Base-by-base conservation (phyloP, 1,284 basidiomycete species). In the Cystobasidium slooffiae region DNA sequence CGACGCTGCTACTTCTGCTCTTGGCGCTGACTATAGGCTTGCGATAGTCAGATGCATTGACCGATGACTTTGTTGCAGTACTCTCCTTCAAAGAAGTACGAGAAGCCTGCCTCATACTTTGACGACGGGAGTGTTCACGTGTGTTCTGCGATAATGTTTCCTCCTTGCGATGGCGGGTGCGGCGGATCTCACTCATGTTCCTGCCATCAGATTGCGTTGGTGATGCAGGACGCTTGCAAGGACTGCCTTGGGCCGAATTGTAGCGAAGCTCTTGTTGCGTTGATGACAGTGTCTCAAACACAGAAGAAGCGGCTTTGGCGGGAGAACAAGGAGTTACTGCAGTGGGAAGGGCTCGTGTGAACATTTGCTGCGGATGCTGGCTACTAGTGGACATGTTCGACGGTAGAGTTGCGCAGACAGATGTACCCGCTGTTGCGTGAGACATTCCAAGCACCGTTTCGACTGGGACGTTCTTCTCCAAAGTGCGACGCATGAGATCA, bases 401-500 rank as follows among this genome's bases (percentile, higher is more conserved):
- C 31, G 31, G 31, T 31, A 31, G 31, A 31, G 31, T 31, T 31
- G 31, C 31, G 31, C 31, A 31, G 31, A 6, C 47, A 51, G 47
- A 51, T 51, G 14, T 1, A 16, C 20, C 47, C 20, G 47, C 20
- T 16, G 3, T 20, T 51, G 47, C 3, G 47, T 51, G 47, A 51
- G 61, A 46, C 20, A 37, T 37, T 46, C 44, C 7, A 24, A 9
- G n/a, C 43, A 63, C 12, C 44, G 16, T 14, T 12, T 12, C n/a
- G 22, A 55, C 53, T 6, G 43, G 20, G 47, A 20, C 14, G 20
- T 20, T 46, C 14, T n/a, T 20, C 44, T 63, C 68, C 7, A 70
- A 46, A 12, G 58, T 70, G 10, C 58, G 68, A 14, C 39, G 58
- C 68, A 70, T 70, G 9, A 70, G 52, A 43, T 70, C 68, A n/a